Conservation (phyloP, 2,329 filamentous ascomycete genomes). For the Cladobotryum protrusum region DNA sequence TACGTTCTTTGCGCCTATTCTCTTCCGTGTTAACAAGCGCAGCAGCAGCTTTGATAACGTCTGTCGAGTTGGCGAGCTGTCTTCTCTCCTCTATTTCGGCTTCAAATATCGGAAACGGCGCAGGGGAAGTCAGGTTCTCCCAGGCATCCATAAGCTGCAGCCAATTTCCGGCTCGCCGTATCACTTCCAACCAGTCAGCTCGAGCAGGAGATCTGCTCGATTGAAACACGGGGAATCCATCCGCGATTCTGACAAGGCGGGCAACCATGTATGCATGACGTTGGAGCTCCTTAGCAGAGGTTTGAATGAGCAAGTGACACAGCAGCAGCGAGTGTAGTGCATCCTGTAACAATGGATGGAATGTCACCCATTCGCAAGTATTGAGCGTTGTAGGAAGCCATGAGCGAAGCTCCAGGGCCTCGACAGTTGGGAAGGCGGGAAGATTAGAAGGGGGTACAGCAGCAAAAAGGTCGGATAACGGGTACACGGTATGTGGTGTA, state of each 20-base stretch:
- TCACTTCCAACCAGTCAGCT: constrained; percentile 73
- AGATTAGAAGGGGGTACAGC: constrained; percentile 60
- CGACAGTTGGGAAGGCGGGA: constrained; percentile 56
- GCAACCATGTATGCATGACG: constrained; percentile 80
- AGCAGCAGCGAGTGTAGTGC: constrained; percentile 73
- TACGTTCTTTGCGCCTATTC: constrained; percentile 50
- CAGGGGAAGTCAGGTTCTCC: constrained; percentile 63
- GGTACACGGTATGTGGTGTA: constrained; percentile 34
- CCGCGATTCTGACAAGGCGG: constrained; percentile 63
- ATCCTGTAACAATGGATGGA: constrained; percentile 74
- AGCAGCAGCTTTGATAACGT: constrained; percentile 16
- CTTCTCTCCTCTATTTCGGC: background rate
- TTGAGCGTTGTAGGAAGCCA: constrained; percentile 28
- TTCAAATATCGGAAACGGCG: constrained; percentile 39
- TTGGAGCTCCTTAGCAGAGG: constrained; percentile 67
- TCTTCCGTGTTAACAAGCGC: constrained; percentile 27
- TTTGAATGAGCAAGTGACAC: constrained; percentile 73
- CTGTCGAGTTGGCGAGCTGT: too few species aligned
- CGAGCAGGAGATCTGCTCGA: constrained; percentile 64
- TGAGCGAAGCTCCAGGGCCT: constrained; percentile 22
- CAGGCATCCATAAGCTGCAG: constrained; percentile 58
- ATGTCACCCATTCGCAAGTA: constrained; percentile 47
- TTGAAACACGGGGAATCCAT: constrained; percentile 78
- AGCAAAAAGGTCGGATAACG: constrained; percentile 61
- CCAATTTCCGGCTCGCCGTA: constrained; percentile 64